Percentiles rank a stretch among this genome's conserved stretches.
These are phyloP conservation scores for Solanum peruvianum DNA, from an alignment of 257 asterid genomes.

Conservation along the genomic window DNA sequence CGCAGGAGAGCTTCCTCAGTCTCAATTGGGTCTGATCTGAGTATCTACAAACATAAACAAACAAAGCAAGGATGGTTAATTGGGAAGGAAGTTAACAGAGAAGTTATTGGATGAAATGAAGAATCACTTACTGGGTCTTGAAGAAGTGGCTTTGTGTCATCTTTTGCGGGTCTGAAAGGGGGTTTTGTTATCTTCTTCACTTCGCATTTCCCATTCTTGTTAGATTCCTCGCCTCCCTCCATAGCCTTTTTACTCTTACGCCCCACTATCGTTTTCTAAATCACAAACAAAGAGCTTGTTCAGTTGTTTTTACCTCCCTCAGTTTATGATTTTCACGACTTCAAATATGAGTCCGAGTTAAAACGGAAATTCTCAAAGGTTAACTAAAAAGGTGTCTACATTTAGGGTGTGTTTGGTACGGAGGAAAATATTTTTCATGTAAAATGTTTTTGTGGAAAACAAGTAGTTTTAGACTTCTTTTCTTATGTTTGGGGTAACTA, in stretches of 20 bases:
- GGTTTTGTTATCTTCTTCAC: constrained; percentile 31
- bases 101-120: background rate
- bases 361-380: too few relatives aligned
- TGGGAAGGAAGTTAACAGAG: background rate
- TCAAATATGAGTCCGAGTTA: too few relatives aligned
- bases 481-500: too few relatives aligned
- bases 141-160: constrained; percentile 72
- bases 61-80: background rate
- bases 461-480: too few relatives aligned
- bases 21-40: constrained; percentile 84
- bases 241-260: background rate
- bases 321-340: too few relatives aligned
- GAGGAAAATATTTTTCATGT: too few relatives aligned
- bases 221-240: constrained; percentile 13
- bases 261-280: background rate
- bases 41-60: constrained; percentile 25
- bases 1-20: constrained; percentile 84
- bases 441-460: too few relatives aligned
- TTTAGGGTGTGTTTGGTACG: too few relatives aligned
- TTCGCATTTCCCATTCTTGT: constrained; percentile 9
- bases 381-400: too few relatives aligned
- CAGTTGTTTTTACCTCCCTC: background rate
- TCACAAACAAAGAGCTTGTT: background rate
- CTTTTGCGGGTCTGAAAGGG: constrained; percentile 55
- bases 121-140: constrained; percentile 49